Evolutionary conservation across 2,329 filamentous ascomycete species (phyloP), one percentile per base, ranked within the genome.

Genomic region (Chrysoporthe puriensis): DNA sequence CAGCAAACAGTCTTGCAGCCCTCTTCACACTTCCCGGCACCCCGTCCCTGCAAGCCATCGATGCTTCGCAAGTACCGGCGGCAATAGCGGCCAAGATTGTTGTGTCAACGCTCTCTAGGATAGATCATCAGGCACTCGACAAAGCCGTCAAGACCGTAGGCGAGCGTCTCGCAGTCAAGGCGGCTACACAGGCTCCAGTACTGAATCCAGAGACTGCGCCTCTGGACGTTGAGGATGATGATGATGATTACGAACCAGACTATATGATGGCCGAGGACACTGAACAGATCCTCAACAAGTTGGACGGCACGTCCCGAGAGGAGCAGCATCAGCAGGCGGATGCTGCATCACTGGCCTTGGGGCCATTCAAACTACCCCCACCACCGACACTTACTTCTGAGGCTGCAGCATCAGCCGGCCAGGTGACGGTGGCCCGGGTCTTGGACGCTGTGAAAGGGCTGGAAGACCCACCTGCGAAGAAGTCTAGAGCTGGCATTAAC

Each of bases 191-290:
- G n/a, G 74, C 79, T n/a, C 78, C 81, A 1, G 79, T 78, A 7
- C 70, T 87, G 40, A 87, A 88, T 70, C 82, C 87, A 8, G 85
- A 88, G 64, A 90, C 87, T 2, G 83, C 86, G 16, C 86, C 86
- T 1, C 77, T 90, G 2, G 88, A 86, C 36, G 89, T 92, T 3
- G 89, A 91, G 7, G 94, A 97, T 54, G 94, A 97, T 26, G 93
- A 97, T 71, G 93, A 97, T 71, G 78, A 97, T 73, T 97, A 97
- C 75, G 95, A 97, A 74, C 94, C 95, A 0, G 92, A 96, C 74
- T 94, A 93, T 72, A 88, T 90, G 68, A 86, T 91, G 9, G 88
- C 89, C 46, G 93, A 96, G 77, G 89, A 93, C 71, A 88, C 88
- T 0, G 91, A 94, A 74, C 91, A 95, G 74, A 89, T 93, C 43